phyloP scores from a whole-genome alignment of 495 filamentous ascomycete genomes.

The Penicillium parvum region DNA sequence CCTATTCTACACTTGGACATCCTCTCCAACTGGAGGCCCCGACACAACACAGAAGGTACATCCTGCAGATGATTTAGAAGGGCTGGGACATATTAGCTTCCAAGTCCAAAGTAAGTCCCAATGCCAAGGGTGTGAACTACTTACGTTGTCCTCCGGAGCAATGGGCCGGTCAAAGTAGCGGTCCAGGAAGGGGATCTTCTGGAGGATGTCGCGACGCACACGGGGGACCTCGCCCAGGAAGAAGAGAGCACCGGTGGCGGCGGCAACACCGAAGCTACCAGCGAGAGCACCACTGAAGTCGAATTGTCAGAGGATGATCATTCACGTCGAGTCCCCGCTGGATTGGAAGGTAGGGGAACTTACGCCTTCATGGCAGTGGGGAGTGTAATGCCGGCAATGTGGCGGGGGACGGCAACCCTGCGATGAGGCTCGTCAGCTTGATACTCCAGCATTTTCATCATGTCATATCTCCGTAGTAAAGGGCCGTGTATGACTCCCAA shows the following conservation, averaged over 20 bases:
- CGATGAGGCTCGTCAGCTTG: slow-evolving; percentile 9
- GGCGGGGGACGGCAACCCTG: slow-evolving; percentile 50
- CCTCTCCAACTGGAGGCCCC: slow-evolving; percentile 5
- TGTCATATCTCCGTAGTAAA: not conserved
- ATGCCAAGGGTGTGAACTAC: slow-evolving; percentile 6
- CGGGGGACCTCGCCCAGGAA: slow-evolving; percentile 68
- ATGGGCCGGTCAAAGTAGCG: slow-evolving; percentile 54
- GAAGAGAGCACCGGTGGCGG: slow-evolving; percentile 61
- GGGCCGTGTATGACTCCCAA: not conserved
- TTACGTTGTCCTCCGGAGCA: slow-evolving; percentile 61
- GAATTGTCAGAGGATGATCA: slow-evolving; percentile 6
- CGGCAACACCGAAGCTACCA: slow-evolving; percentile 55
- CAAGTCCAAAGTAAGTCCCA: not conserved
- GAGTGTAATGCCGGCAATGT: slow-evolving; percentile 50
- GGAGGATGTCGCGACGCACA: slow-evolving; percentile 61
- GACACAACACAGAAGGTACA: slow-evolving; percentile 6
- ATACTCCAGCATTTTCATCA: not conserved
- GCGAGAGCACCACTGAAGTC: slow-evolving; percentile 48
- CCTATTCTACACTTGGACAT: slow-evolving; percentile 19
- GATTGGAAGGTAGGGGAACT: slow-evolving; percentile 29
- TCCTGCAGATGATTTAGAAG: slow-evolving; percentile 35
- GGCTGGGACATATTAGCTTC: slow-evolving; percentile 33
- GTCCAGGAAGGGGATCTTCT: slow-evolving; percentile 59
- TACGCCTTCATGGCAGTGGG: slow-evolving; percentile 45
- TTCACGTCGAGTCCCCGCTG: too few relatives aligned